phyloP scores from a whole-genome alignment of 768 basidiomycete genomes.

The Boletus coccyginus region DNA sequence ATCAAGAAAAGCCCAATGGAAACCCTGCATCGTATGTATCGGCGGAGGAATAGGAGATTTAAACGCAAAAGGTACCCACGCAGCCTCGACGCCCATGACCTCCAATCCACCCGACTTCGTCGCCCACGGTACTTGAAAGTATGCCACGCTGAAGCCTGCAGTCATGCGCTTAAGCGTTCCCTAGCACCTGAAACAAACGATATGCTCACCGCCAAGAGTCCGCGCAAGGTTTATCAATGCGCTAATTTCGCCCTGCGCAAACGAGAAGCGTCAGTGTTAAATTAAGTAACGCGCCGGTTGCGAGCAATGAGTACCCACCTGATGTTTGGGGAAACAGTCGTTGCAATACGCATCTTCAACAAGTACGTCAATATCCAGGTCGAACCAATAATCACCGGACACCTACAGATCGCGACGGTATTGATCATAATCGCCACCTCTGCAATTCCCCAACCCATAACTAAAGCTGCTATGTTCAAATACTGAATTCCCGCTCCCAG shows the following conservation, averaged over 20 bases:
- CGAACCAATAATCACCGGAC: background rate
- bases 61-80: slow-evolving; percentile 19
- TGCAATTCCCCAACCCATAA: slow-evolving; percentile 47
- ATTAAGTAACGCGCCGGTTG: background rate
- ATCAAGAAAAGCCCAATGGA: slow-evolving; percentile 34
- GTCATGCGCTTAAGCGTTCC: background rate
- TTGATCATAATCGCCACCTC: slow-evolving; percentile 36
- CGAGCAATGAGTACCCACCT: slow-evolving; percentile 13
- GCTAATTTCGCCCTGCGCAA: slow-evolving; percentile 38
- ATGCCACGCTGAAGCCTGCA: slow-evolving; percentile 38
- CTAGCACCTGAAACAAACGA: background rate
- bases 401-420: slow-evolving; percentile 40
- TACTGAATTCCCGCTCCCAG: slow-evolving; percentile 39
- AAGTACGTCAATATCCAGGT: background rate
- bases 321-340: slow-evolving; percentile 36
- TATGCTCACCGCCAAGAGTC: slow-evolving; percentile 27
- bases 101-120: slow-evolving; percentile 32
- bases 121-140: slow-evolving; percentile 42
- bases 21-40: slow-evolving; percentile 21
- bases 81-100: slow-evolving; percentile 39
- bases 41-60: background rate
- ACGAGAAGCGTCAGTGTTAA: background rate
- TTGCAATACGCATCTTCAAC: slow-evolving; percentile 37
- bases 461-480: slow-evolving; percentile 26
- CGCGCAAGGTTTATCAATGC: slow-evolving; percentile 43